phyloP scores from a whole-genome alignment of 2,329 filamentous ascomycete species.

The Ophiocordyceps camponoti-leonardi region DNA sequence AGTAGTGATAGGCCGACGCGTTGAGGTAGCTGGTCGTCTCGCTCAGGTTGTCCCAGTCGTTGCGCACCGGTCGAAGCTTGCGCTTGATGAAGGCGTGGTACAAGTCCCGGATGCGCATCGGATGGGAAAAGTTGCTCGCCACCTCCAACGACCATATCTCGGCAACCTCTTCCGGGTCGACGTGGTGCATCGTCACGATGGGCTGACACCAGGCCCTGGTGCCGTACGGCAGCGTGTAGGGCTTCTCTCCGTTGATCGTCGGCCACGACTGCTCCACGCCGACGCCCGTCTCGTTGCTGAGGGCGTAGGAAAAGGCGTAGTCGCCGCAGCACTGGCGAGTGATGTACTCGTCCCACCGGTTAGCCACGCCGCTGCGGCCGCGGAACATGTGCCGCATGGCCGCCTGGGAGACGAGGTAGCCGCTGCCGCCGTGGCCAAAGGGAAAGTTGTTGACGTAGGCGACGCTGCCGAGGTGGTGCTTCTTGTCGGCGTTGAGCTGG shows the following conservation, averaged over 20 bases:
- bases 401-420: conserved; percentile 32
- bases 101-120: conserved; percentile 28
- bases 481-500: conserved; percentile 22
- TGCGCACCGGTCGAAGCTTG: conserved; percentile 17
- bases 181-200: conserved; percentile 38
- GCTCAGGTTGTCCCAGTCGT: conserved; percentile 36
- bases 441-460: conserved; percentile 21
- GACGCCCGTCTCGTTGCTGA: conserved; percentile 25
- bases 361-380: conserved; percentile 23
- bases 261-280: conserved; percentile 28
- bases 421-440: conserved; percentile 40
- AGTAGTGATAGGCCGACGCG: conserved; percentile 10
- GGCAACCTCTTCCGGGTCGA: conserved; percentile 30
- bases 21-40: conserved; percentile 26
- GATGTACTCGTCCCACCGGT: conserved; percentile 25
- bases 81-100: conserved; percentile 27
- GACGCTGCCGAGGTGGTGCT: conserved; percentile 32
- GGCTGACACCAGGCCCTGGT: conserved; percentile 36
- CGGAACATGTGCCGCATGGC: conserved; percentile 30
- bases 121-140: conserved; percentile 13
- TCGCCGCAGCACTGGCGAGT: conserved; percentile 32
- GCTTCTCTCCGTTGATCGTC: conserved; percentile 38
- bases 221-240: conserved; percentile 28
- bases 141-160: conserved; percentile 34
- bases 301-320: conserved; percentile 25